Evolutionary conservation across 2,329 filamentous ascomycete species (phyloP), one percentile per base, ranked within the genome.

Genomic region (Elsinoe arachidis): DNA sequence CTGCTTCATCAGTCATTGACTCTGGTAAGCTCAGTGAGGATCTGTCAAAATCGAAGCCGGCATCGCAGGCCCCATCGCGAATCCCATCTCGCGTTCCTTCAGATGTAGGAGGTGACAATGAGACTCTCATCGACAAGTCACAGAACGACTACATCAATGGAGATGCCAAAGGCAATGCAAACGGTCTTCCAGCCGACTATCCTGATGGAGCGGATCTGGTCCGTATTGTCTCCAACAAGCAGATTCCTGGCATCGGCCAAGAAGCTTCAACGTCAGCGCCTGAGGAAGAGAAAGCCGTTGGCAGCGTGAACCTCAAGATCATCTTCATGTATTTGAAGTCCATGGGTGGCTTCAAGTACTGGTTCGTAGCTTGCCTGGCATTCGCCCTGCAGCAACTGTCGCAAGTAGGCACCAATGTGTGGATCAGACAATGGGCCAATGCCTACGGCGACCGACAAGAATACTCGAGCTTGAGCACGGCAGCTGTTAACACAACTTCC

Each of bases 291-390:
- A 97, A 95, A 72, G 86, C 89, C 6, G 84, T 81, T 46, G 93
- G 93, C 26, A 86, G 90, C 39, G 90, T 99, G 65, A 93, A 96
- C 70, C 85, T 90, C 79, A 80, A 82, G 19, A 91, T 96, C 54
- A 87, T 99, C 66, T 76, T 84, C 60, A 83, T 95, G 68, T 99
- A 99, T 69, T 80, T 99, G 15, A 75, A 74, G 59, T 82, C 91
- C 62, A 99, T 99, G 93, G 93, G 93, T n/a, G 80, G 86, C 3
- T 96, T 90, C 89, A 91, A 89, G 79, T 99, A 95, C 74, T 99
- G 93, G 93, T 71, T 86, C 49, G 74, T 88, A 35, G 87, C 91
- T 17, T 73, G 84, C 12, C 63, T 84, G 3, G 85, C 91, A 37
- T 97, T 99, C 67, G 79, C 80, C 26, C 74, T 86, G 44, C 91